These are phyloP conservation scores for Oleoguttula mirabilis DNA, from an alignment of 495 filamentous ascomycete genomes.

Conservation along the genomic window DNA sequence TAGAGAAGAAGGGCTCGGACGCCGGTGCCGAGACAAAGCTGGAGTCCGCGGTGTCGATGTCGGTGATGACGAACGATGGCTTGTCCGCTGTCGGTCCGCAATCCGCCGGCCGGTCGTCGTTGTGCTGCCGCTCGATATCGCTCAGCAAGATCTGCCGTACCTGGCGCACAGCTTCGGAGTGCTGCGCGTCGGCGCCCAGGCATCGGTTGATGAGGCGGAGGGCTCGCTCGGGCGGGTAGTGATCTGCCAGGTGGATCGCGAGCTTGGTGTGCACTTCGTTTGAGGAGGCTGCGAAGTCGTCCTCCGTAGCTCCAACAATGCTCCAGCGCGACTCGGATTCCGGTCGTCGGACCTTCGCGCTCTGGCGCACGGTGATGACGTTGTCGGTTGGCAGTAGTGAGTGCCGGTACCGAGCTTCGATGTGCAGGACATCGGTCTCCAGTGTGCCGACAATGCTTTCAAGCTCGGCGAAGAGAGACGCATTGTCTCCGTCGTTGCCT, in stretches of 20 bases:
- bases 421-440: conserved; percentile 18
- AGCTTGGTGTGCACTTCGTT: conserved; percentile 11
- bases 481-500: conserved; percentile 3
- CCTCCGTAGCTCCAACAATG: background rate
- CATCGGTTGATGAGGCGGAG: conserved; percentile 4
- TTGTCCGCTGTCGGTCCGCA: background rate
- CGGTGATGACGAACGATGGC: conserved; percentile 13
- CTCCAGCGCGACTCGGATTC: conserved; percentile 18
- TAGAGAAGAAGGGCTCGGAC: background rate
- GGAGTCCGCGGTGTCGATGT: conserved; percentile 2
- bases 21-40: background rate
- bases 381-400: conserved; percentile 15
- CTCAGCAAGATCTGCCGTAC: background rate
- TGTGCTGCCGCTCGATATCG: background rate
- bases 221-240: conserved; percentile 8
- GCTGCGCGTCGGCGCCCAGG: background rate
- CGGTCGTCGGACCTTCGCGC: conserved; percentile 12
- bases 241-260: conserved; percentile 12
- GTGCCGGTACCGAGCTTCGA: conserved; percentile 18
- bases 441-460: conserved; percentile 20
- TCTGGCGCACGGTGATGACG: conserved; percentile 10
- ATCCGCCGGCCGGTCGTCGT: background rate
- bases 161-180: conserved; percentile 3
- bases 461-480: conserved; percentile 18
- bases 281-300: background rate